Conservation (phyloP, 371 early-diverging fungal species). For the Mucor lusitanicus region DNA sequence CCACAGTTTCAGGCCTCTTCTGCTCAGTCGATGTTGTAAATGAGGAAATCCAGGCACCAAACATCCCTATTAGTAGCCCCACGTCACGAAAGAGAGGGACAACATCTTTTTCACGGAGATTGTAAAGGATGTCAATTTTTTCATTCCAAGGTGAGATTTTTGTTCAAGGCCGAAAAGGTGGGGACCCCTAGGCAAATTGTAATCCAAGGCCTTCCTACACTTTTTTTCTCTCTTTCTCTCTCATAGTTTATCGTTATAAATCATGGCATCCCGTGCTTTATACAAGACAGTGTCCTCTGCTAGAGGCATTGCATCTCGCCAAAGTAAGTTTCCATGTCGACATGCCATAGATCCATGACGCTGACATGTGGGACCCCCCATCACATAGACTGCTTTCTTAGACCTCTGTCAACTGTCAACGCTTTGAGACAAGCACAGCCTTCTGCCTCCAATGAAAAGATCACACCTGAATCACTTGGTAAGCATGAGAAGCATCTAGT, state of each 20-base stretch:
- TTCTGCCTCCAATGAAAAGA: conserved; percentile 1
- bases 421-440: conserved; percentile 12
- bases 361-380: background rate
- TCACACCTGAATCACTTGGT: conserved; percentile 24
- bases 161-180: conserved; percentile 4
- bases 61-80: background rate
- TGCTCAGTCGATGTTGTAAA: no score
- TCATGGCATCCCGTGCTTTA: conserved; percentile 22
- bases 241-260: background rate
- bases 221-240: background rate
- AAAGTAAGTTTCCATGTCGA: conserved; percentile 8
- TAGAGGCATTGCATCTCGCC: conserved; percentile 10
- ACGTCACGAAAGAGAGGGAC: background rate
- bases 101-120: background rate
- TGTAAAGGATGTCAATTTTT: conserved; percentile 1
- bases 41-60: background rate
- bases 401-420: conserved; percentile 20
- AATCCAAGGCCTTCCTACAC: background rate
- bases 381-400: conserved; percentile 7
- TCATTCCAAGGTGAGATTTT: background rate
- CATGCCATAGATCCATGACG: background rate
- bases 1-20: no score
- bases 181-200: conserved; percentile 17
- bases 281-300: conserved; percentile 8
- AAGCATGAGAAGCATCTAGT: background rate